These are phyloP conservation scores for Globisporangium polare DNA, from an alignment of 352 stramenopile species.

Conservation along the genomic window DNA sequence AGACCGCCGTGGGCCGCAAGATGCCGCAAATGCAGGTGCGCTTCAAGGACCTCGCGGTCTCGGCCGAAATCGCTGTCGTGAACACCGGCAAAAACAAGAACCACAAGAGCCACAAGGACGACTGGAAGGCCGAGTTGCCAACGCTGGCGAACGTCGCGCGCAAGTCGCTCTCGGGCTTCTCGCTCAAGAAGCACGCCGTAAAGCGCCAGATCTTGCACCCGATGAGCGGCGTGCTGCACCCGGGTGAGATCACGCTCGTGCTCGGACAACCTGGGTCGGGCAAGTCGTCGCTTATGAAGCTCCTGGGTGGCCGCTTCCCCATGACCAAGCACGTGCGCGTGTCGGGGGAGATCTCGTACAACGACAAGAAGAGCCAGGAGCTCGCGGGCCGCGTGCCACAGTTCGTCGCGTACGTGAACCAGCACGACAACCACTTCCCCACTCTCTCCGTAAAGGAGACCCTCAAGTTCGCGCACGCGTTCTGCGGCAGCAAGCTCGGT, in stretches of 20 bases:
- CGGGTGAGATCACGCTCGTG: constrained; percentile 25
- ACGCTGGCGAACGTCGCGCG: constrained; percentile 1
- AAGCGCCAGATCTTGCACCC: constrained; percentile 20
- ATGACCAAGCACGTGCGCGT: constrained; percentile 15
- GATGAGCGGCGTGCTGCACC: constrained; percentile 20
- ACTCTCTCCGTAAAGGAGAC: constrained; percentile 25
- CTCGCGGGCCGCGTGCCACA: constrained; percentile 7
- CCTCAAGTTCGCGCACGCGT: constrained; percentile 23
- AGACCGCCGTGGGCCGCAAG: background rate
- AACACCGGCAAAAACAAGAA: background rate
- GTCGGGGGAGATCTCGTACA: constrained; percentile 19
- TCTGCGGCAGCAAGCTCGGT: constrained; percentile 19
- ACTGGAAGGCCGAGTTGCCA: background rate
- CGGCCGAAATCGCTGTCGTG: background rate
- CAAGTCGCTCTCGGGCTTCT: background rate
- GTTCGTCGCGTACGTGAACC: constrained; percentile 12
- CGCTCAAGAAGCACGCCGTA: constrained; percentile 14
- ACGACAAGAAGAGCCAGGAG: constrained; percentile 13
- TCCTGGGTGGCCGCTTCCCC: constrained; percentile 17
- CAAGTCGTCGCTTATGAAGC: constrained; percentile 16
- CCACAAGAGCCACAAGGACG: too few species aligned
- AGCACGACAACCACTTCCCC: constrained; percentile 21
- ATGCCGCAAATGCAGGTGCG: constrained; percentile 8
- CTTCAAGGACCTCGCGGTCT: constrained; percentile 5
- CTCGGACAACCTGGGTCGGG: constrained; percentile 19